Evolutionary conservation across 2,329 filamentous ascomycete species (phyloP).

Genomic region (Aspergillus novoparasiticus): DNA sequence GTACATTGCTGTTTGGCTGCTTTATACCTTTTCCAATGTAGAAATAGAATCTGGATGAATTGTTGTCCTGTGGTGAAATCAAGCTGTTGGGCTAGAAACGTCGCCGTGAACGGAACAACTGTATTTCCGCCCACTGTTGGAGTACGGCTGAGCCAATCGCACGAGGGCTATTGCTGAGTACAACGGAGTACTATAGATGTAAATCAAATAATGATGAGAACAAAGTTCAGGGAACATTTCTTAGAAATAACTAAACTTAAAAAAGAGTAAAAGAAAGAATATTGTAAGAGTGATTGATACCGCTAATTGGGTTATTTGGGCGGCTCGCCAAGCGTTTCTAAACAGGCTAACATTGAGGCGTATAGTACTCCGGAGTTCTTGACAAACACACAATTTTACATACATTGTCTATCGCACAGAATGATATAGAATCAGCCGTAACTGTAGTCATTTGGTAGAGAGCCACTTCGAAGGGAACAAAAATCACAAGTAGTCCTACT

Average conservation of each 20-base stretch:
- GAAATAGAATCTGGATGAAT: not conserved
- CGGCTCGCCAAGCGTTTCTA: not conserved
- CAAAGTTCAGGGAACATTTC: not conserved
- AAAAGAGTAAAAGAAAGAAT: too few relatives aligned
- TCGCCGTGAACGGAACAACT: slow-evolving; percentile 9
- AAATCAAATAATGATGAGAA: not conserved
- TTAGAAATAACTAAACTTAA: not conserved
- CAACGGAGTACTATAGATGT: not conserved
- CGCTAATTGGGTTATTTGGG: not conserved
- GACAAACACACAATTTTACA: not conserved
- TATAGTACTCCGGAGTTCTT: not conserved
- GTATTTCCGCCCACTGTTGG: slow-evolving; percentile 3
- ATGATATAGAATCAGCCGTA: not conserved
- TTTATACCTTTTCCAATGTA: not conserved
- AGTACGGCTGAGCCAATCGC: not conserved
- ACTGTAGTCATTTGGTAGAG: not conserved
- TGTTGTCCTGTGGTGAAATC: not conserved
- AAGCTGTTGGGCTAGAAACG: not conserved
- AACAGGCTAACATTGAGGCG: not conserved
- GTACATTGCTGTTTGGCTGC: not conserved
- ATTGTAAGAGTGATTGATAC: not conserved
- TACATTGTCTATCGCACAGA: not conserved
- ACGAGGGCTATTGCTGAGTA: not conserved
- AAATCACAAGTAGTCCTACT: not conserved
- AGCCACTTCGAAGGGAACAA: not conserved